phyloP scores from a whole-genome alignment of 1,284 basidiomycete species.

The Cystodermella granulosa region DNA sequence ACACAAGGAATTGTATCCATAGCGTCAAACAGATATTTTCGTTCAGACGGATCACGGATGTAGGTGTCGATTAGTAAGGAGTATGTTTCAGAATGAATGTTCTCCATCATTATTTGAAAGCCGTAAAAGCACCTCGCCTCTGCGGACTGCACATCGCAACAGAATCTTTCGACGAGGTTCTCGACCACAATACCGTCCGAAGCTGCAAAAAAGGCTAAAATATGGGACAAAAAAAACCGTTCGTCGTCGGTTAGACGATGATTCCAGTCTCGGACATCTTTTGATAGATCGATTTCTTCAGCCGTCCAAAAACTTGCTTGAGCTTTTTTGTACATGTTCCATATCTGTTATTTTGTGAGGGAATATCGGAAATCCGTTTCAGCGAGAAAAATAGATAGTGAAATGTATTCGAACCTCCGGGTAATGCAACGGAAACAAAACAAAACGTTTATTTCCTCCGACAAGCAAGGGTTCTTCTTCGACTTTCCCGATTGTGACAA shows the following conservation, averaged over 20 bases:
- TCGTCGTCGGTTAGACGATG: conserved; percentile 86
- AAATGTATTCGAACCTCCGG: conserved; percentile 56
- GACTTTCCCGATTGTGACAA: too few species aligned
- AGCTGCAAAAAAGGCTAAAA: conserved; percentile 93
- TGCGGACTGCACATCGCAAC: conserved; percentile 86
- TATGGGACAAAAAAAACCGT: conserved; percentile 92
- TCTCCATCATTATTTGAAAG: conserved; percentile 99
- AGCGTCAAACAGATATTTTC: conserved; percentile 86
- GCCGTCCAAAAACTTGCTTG: conserved; percentile 94
- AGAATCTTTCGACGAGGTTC: conserved; percentile 92
- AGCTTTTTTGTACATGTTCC: conserved; percentile 93
- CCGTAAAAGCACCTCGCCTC: conserved; percentile 98
- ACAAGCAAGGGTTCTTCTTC: conserved; percentile 84
- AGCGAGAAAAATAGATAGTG: neutral
- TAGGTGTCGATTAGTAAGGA: conserved; percentile 96
- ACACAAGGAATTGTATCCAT: conserved; percentile 90
- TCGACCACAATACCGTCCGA: conserved; percentile 98
- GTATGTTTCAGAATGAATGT: conserved; percentile 94
- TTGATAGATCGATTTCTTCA: conserved; percentile 93
- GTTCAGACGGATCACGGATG: conserved; percentile 81
- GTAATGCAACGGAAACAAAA: conserved; percentile 91
- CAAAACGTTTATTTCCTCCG: conserved; percentile 75
- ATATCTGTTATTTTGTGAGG: too few species aligned
- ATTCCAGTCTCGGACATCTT: conserved; percentile 88
- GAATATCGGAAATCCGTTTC: conserved; percentile 31